Evolutionary conservation across 805 yeast species (phyloP), one percentile per base, ranked within the genome.

Genomic region (Yarrowia bubula): DNA sequence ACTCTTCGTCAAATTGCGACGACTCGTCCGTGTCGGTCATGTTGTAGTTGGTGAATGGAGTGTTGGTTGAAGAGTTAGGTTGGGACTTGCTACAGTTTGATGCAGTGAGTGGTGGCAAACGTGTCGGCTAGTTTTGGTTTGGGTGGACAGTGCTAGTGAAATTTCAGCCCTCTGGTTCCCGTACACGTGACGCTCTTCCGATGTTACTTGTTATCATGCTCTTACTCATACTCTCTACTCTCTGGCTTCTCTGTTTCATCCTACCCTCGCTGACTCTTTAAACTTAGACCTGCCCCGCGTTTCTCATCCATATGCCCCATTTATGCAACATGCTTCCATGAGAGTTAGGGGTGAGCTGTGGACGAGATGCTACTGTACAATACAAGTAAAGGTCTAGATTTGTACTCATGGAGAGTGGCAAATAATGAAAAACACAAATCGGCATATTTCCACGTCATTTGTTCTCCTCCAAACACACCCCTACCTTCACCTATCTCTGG

Each of bases 11-110:
- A 17, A 55, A 55, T 8, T 55, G 48, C 31, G 62, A 39, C 31
- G 39, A 31, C 31, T 55, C 62, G 48, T 55, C 62, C 8, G 62
- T 41, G 48, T 55, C 62, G 8, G 62, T 41, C 62, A 55, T 55
- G 58, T 18, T 35, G 42, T 5, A 8, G 57, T 22, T 43, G n/a
- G n/a, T n/a, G n/a, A n/a, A n/a, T n/a, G n/a, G n/a, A n/a, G n/a
- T n/a, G n/a, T n/a, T n/a, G n/a, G n/a, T n/a, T 39, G 8, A 14
- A 14, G 18, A 10, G 15, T 39, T 17, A 39, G 53, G 53, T 47
- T 47, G 53, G 53, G 53, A 47, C 53, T 47, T 47, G 53, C 53
- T 47, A 10, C 6, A 47, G 53, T 47, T 47, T 6, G 13, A 22
- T 22, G 28, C 28, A 22, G 28, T 22, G 28, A 13, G 7, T 1